phyloP scores from a whole-genome alignment of 2,329 filamentous ascomycete genomes.

The Penicillium sp. region DNA sequence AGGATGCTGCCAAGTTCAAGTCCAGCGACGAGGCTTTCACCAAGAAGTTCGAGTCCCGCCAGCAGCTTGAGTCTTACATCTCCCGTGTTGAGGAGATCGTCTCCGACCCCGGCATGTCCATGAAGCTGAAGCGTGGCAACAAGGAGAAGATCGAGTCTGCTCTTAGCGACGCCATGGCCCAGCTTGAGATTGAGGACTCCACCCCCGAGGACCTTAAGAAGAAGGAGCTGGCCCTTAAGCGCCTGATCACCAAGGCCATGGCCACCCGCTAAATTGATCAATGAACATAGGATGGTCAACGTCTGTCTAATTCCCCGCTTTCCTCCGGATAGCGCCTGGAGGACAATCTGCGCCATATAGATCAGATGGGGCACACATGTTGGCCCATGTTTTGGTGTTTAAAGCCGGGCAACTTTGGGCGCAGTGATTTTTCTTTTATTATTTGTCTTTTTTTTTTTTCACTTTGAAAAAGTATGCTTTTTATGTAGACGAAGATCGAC shows the following conservation, averaged over 20 bases:
- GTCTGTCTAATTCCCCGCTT: constrained; percentile 13
- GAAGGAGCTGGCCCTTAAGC: constrained; percentile 98
- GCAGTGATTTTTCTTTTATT: constrained; percentile 23
- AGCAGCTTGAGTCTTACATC: constrained; percentile 99
- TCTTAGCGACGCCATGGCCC: constrained; percentile 94
- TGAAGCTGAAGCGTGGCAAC: constrained; percentile 98
- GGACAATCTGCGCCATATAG: constrained; percentile 22
- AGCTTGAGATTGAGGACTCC: constrained; percentile 94
- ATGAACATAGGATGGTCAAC: constrained; percentile 30
- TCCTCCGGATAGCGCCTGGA: constrained; percentile 2
- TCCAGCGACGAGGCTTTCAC: constrained; percentile 95
- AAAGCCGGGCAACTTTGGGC: constrained; percentile 28
- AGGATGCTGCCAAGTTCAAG: constrained; percentile 98
- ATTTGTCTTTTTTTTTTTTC: constrained; percentile 16
- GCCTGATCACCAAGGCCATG: constrained; percentile 98
- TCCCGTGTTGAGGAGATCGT: constrained; percentile 98
- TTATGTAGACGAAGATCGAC: constrained; percentile 31
- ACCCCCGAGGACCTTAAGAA: constrained; percentile 95
- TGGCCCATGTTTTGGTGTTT: constrained; percentile 28
- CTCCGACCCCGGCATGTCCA: constrained; percentile 89
- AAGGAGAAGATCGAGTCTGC: constrained; percentile 99
- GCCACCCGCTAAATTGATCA: constrained; percentile 71
- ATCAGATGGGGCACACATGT: constrained; percentile 17
- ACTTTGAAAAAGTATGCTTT: constrained; percentile 29
- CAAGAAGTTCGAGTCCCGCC: constrained; percentile 98